Evolutionary conservation across 2,329 filamentous ascomycete species (phyloP).

Genomic region (Cephalotrichum gorgonifer): DNA sequence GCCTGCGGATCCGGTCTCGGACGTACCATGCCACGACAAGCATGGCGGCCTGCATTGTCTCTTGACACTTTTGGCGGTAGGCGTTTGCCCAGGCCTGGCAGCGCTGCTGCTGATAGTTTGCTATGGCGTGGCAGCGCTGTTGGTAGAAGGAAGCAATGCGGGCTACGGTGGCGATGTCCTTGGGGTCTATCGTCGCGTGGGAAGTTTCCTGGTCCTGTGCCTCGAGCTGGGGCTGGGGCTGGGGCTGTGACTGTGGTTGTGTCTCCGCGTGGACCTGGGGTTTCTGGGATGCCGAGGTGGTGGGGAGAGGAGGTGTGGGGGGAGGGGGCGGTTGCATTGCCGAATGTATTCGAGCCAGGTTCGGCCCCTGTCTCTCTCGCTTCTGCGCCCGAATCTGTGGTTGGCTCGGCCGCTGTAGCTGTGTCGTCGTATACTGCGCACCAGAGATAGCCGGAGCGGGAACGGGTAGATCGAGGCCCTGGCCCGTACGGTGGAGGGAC

Average conservation of each 20-base stretch:
- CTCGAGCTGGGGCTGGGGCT: neutral
- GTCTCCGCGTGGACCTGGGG: neutral
- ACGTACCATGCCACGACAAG: conserved; percentile 39
- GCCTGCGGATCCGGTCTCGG: conserved; percentile 32
- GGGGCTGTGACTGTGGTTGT: neutral
- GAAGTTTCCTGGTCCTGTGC: conserved; percentile 2
- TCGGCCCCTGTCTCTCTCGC: neutral
- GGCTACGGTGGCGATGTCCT: conserved; percentile 33
- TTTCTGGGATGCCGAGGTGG: neutral
- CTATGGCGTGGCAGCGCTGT: conserved; percentile 34
- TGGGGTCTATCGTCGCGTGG: conserved; percentile 22
- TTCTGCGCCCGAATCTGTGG: neutral
- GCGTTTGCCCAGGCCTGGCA: conserved; percentile 36
- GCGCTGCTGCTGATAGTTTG: conserved; percentile 35
- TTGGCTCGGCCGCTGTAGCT: neutral
- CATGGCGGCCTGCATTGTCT: conserved; percentile 38
- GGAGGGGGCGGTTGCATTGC: neutral
- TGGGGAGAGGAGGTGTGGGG: neutral
- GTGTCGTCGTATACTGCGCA: neutral
- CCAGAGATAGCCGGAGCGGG: conserved; percentile 3
- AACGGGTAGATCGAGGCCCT: conserved; percentile 12
- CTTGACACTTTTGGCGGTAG: conserved; percentile 35
- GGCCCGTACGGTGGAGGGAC: conserved; percentile 6
- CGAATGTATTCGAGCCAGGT: neutral
- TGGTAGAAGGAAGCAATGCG: conserved; percentile 38